Evolutionary conservation across 2,329 filamentous ascomycete genomes (phyloP), one percentile per base, ranked within the genome.

Genomic region (Arthrobotrys conoides): DNA sequence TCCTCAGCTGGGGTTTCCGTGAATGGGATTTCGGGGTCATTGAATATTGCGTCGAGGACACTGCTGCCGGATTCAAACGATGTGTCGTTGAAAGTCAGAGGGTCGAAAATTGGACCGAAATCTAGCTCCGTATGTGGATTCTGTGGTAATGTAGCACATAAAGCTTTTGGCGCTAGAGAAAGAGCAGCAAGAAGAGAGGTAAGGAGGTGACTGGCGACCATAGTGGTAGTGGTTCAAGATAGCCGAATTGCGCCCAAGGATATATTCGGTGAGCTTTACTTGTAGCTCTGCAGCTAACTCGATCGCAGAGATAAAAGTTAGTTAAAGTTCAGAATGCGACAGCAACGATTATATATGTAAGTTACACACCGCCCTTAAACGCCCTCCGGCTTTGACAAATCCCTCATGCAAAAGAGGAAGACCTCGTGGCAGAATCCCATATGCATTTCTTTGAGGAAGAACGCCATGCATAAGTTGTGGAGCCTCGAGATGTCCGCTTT

Each of bases 1-100:
- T 22, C n/a, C 10, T 20, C 24, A 10, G 20, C 27, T 1, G 38
- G 33, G 2, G 41, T 44, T 49, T 63, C 68, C 3, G 41, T 48
- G 12, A 63, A 64, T 5, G 68, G 68, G 9, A 71, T 64, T 59
- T 71, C 55, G 12, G 68, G 68, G 30, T 71, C 51, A 41, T 71
- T 71, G 14, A 71, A 51, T 12, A 71, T 10, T 2, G 16, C 36
- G 10, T 64, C 55, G 44, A 71, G 36, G 12, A 48, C 22, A 20
- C 51, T 57, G 38, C 41, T 27, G 30, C 67, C 67, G 9, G 67
- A 41, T 27, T 44, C 57, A 2, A 61, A 53, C 1, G 33, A n/a
- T 10, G 68, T 64, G 9, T 57, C 44, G 46, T 71, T 71, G 44
- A 64, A 38, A 12, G 27, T 27, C 3, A 22, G 14, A 2, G 55